A percentile compares a stretch with the other conserved stretches of the same genome.
Conservation (phyloP, 257 asterid species). For the Jaltomata sinuosa region DNA sequence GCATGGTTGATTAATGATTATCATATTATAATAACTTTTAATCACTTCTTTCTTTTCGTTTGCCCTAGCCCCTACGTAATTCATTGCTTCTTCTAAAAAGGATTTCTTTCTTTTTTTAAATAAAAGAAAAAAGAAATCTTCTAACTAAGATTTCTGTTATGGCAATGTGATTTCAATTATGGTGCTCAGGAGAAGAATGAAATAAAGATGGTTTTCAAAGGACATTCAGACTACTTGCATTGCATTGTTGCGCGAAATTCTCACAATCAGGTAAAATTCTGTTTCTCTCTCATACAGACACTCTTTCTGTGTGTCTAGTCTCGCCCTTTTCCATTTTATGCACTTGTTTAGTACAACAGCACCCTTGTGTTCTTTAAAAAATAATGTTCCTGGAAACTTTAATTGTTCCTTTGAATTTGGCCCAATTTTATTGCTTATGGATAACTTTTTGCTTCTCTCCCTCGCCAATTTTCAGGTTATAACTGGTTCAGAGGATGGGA, state of each 20-base stretch:
- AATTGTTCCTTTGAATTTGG: background rate
- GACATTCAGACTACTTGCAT: conserved; percentile 80
- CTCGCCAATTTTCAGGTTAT: conserved; percentile 46
- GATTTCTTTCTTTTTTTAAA: background rate
- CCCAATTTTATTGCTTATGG: background rate
- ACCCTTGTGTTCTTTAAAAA: background rate
- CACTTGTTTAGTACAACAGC: background rate
- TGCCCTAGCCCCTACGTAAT: background rate
- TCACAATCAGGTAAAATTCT: conserved; percentile 55
- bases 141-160: background rate
- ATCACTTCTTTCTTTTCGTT: background rate
- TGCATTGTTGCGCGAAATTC: conserved; percentile 57
- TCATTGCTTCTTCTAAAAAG: background rate
- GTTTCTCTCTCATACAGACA: background rate
- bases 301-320: background rate
- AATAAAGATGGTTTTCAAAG: conserved; percentile 73
- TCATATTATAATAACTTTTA: background rate
- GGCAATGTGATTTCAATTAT: background rate
- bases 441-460: background rate
- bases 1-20: background rate
- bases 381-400: background rate
- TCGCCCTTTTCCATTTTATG: background rate
- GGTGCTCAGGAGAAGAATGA: conserved; percentile 52
- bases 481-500: conserved; percentile 99
- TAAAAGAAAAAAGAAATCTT: background rate